Base-by-base conservation (phyloP, 352 stramenopile genomes). In the Pythium phragmiticola region DNA sequence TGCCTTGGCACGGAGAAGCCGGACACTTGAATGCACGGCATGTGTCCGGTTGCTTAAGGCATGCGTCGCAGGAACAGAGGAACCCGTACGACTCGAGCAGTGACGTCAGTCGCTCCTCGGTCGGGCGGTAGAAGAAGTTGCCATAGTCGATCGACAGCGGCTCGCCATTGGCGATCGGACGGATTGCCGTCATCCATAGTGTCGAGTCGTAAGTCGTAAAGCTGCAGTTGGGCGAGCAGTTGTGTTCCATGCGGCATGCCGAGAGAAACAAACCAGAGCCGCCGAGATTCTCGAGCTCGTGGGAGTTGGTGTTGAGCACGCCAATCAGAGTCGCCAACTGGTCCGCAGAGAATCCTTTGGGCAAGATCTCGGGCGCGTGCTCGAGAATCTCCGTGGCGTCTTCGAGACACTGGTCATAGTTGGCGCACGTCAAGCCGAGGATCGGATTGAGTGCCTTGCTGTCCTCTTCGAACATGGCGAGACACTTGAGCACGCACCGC, bases 161-260 rank as follows among this genome's bases (percentile, higher is more conserved):
- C 50, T 90, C 77, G 53, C 81, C 78, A 7, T 72, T 72, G 12
- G 70, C 75, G 21, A 92, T 86, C 17, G 75, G 70, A n/a, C 77
- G 72, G 62, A 90, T 89, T 49, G 84, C 81, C 3, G 80, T 90
- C 75, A 92, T 87, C 80, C 78, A 90, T n/a, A 92, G 67, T 60
- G 74, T 76, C 30, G 73, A 73, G 42, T 84, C 78, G 56, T 81
- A 83, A 26, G 80, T 90, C 33, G 82, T 90, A 67, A 90, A 89
- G 74, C 75, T 89, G 61, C 81, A 90, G 69, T 88, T 90, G 17
- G 84, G 80, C 28, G 57, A 42, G 65, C 80, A 92, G 65, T 70
- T 85, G 72, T 92, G 84, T 69, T 92, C 78, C 74, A 92, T 89
- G 46, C 75, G 78, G 57, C 79, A 88, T 8, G 79, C 84, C 41